These are phyloP conservation scores for Allantophomopsis lycopodina DNA, from an alignment of 2,329 filamentous ascomycete species.

Conservation along the genomic window DNA sequence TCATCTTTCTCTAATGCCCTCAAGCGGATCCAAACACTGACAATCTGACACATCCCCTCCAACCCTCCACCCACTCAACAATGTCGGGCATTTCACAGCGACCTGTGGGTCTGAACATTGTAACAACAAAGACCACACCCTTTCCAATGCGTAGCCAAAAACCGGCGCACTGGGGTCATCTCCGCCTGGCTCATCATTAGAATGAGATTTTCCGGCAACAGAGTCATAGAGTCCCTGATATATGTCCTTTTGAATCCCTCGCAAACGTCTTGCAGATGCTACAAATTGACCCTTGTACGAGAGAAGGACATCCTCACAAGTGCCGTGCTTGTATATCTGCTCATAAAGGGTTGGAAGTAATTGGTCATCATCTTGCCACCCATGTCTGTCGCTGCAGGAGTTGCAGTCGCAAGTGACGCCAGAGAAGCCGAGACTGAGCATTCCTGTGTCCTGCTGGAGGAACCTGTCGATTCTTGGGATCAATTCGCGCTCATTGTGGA, in stretches of 20 bases:
- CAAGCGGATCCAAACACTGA: slow-evolving; percentile 12
- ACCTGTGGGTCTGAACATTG: slow-evolving; percentile 46
- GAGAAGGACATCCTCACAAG: slow-evolving; percentile 18
- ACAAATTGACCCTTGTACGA: slow-evolving; percentile 34
- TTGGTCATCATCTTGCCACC: slow-evolving; percentile 22
- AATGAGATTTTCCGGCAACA: slow-evolving; percentile 10
- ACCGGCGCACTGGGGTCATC: slow-evolving; percentile 11
- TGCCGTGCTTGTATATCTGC: slow-evolving; percentile 14
- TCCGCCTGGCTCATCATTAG: slow-evolving; percentile 3
- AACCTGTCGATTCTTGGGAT: slow-evolving; percentile 24
- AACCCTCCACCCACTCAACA: slow-evolving; percentile 53
- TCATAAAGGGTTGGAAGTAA: slow-evolving; percentile 21
- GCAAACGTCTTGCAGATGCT: slow-evolving; percentile 27
- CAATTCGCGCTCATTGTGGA: slow-evolving; percentile 25
- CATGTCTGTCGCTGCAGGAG: slow-evolving; percentile 24
- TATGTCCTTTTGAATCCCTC: slow-evolving; percentile 14
- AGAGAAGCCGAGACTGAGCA: slow-evolving; percentile 27
- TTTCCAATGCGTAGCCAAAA: slow-evolving; percentile 15
- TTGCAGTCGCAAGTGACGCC: slow-evolving; percentile 22
- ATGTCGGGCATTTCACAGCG: slow-evolving; percentile 68
- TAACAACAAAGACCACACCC: slow-evolving; percentile 14
- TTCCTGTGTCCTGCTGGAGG: slow-evolving; percentile 26
- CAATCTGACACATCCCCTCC: slow-evolving; percentile 10
- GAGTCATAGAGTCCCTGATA: slow-evolving; percentile 9
- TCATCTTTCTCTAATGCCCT: too few species aligned